Percentiles rank a stretch among this genome's conserved stretches.
These are phyloP conservation scores for Strobilomyces dryophilus DNA, from an alignment of 768 basidiomycete species.

Conservation along the genomic window DNA sequence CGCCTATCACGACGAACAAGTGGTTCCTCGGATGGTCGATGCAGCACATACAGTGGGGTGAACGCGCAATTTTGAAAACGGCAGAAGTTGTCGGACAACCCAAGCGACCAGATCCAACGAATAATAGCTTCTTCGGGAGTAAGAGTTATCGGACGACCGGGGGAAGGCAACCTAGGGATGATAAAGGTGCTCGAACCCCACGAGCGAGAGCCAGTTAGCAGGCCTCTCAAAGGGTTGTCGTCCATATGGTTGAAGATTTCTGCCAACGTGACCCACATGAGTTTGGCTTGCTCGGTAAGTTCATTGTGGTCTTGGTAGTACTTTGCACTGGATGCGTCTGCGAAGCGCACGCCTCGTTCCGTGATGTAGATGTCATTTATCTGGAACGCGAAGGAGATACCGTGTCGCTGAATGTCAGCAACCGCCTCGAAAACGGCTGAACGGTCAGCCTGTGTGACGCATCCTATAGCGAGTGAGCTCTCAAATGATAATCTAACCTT, in stretches of 20 bases:
- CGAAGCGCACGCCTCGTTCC: constrained; percentile 27
- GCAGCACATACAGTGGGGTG: neutral
- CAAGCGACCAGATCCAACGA: constrained; percentile 21
- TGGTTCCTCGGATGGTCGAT: neutral
- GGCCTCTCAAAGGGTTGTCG: neutral
- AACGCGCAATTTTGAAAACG: neutral
- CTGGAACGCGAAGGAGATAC: constrained; percentile 18
- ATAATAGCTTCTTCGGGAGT: constrained; percentile 18
- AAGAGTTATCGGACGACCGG: constrained; percentile 12
- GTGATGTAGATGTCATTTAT: constrained; percentile 28
- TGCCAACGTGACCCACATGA: constrained; percentile 15
- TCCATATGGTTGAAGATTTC: constrained; percentile 19
- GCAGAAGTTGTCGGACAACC: constrained; percentile 10
- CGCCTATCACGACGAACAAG: constrained; percentile 6
- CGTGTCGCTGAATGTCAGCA: constrained; percentile 30
- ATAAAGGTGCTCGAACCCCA: constrained; percentile 9
- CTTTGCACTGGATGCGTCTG: constrained; percentile 14
- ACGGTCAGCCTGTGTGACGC: constrained; percentile 22
- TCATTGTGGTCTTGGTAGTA: constrained; percentile 22
- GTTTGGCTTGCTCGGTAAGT: constrained; percentile 20
- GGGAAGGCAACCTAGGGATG: constrained; percentile 27
- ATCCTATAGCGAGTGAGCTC: constrained; percentile 17
- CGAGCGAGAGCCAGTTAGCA: constrained; percentile 1
- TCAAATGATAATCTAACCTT: neutral
- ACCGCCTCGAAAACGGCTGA: constrained; percentile 27